Evolutionary conservation across 1,284 basidiomycete genomes (phyloP).

Genomic region (Irpex rosettiformis): DNA sequence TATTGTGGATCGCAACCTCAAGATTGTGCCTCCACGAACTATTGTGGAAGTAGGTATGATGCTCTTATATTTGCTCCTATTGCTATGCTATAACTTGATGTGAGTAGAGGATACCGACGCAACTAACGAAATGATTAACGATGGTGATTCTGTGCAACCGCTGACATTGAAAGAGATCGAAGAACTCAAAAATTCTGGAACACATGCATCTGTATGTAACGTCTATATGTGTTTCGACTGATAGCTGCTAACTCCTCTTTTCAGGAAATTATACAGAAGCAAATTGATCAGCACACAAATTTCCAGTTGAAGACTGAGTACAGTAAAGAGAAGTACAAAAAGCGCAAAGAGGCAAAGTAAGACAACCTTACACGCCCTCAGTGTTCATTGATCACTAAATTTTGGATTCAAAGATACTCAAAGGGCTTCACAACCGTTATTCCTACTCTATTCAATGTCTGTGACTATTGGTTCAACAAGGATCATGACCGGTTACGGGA

Average conservation of each 20-base stretch:
- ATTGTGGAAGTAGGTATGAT: slow-evolving; percentile 71
- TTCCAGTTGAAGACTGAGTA: slow-evolving; percentile 94
- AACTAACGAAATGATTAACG: slow-evolving; percentile 86
- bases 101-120: slow-evolving; percentile 82
- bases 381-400: not conserved
- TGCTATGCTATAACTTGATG: slow-evolving; percentile 12
- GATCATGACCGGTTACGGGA: slow-evolving; percentile 80
- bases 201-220: slow-evolving; percentile 62
- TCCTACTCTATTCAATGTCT: slow-evolving; percentile 85
- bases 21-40: slow-evolving; percentile 54
- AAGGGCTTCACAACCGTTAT: slow-evolving; percentile 88
- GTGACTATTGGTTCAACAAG: slow-evolving; percentile 86
- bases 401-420: slow-evolving; percentile 59
- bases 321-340: slow-evolving; percentile 95
- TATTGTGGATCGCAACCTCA: slow-evolving; percentile 65
- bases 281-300: slow-evolving; percentile 88
- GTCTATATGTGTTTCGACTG: not conserved
- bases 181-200: slow-evolving; percentile 71
- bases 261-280: slow-evolving; percentile 89
- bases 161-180: slow-evolving; percentile 81
- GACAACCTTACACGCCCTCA: slow-evolving; percentile 19
- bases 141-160: slow-evolving; percentile 75
- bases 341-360: slow-evolving; percentile 93
- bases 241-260: slow-evolving; percentile 8
- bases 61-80: slow-evolving; percentile 1